A percentile compares a stretch with the other conserved stretches of the same genome.
These are phyloP conservation scores for Kalanchoe fedtschenkoi DNA, from an alignment of 164 flowering plant genomes.

Conservation along the genomic window DNA sequence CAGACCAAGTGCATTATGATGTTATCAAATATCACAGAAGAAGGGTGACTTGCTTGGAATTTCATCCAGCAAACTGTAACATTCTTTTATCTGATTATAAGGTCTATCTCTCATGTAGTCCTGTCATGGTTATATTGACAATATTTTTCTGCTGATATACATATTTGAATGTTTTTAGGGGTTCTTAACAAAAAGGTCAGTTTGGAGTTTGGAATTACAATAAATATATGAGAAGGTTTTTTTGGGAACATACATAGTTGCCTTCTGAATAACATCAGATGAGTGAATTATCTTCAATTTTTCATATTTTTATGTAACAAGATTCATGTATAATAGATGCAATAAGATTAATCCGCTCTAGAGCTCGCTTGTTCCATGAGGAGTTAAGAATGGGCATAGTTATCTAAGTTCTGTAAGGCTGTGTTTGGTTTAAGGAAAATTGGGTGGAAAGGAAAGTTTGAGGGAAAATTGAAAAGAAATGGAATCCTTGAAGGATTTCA, in stretches of 20 bases:
- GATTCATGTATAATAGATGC: too few species aligned
- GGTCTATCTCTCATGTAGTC: constrained; percentile 24
- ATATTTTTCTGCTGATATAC: constrained; percentile 2
- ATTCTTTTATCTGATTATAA: constrained; percentile 90
- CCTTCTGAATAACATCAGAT: constrained; percentile 79
- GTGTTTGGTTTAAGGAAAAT: too few species aligned
- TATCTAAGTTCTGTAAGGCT: too few species aligned
- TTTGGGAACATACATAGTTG: constrained; percentile 74
- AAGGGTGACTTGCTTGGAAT: constrained; percentile 85
- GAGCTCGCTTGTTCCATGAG: too few species aligned
- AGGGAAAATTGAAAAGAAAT: too few species aligned
- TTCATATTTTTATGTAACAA: not conserved
- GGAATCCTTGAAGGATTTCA: too few species aligned
- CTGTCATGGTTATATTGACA: not conserved
- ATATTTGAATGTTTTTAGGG: constrained; percentile 11
- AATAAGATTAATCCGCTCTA: too few species aligned
- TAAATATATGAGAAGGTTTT: constrained; percentile 64
- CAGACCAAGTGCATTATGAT: constrained; percentile 70
- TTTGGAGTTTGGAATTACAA: constrained; percentile 90
- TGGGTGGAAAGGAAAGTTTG: too few species aligned
- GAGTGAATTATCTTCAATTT: constrained; percentile 14
- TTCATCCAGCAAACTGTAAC: constrained; percentile 77
- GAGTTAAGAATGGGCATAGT: too few species aligned
- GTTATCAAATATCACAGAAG: constrained; percentile 85
- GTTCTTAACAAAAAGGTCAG: constrained; percentile 78